A percentile compares a stretch with the other conserved stretches of the same genome.
Evolutionary conservation across 495 filamentous ascomycete genomes (phyloP).

Genomic region (Talaromyces nanjingensis): DNA sequence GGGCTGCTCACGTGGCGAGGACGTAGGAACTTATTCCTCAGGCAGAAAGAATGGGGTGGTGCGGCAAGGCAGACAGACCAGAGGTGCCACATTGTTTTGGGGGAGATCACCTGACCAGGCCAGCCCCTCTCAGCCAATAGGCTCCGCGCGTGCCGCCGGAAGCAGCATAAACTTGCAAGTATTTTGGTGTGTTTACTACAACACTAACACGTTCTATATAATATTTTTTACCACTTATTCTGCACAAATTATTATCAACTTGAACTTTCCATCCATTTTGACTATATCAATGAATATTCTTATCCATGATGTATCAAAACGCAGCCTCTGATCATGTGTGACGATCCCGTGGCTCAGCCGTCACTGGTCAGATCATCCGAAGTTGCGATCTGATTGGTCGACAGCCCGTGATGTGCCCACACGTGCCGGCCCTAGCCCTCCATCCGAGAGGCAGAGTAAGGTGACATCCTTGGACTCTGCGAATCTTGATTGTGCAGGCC

Average conservation of each 20-base stretch:
- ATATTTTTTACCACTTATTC: background rate
- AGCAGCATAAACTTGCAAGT: background rate
- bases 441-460: background rate
- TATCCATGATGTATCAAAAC: slow-evolving; percentile 1
- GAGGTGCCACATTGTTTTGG: slow-evolving; percentile 16
- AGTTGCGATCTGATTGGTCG: slow-evolving; percentile 25
- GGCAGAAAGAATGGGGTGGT: background rate
- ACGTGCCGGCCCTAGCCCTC: slow-evolving; percentile 10
- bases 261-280: background rate
- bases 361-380: slow-evolving; percentile 8
- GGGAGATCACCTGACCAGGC: slow-evolving; percentile 29
- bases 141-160: slow-evolving; percentile 8
- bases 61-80: slow-evolving; percentile 19
- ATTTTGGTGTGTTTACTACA: background rate
- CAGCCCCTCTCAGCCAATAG: background rate
- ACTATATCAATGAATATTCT: background rate
- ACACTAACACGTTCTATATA: background rate
- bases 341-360: slow-evolving; percentile 36
- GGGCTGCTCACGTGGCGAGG: slow-evolving; percentile 40
- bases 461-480: background rate
- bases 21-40: slow-evolving; percentile 16
- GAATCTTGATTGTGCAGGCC: background rate
- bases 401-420: background rate
- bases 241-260: background rate
- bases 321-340: slow-evolving; percentile 28